These are phyloP conservation scores for Sophora flavescens DNA, from an alignment of 306 rosid genomes.

Conservation along the genomic window DNA sequence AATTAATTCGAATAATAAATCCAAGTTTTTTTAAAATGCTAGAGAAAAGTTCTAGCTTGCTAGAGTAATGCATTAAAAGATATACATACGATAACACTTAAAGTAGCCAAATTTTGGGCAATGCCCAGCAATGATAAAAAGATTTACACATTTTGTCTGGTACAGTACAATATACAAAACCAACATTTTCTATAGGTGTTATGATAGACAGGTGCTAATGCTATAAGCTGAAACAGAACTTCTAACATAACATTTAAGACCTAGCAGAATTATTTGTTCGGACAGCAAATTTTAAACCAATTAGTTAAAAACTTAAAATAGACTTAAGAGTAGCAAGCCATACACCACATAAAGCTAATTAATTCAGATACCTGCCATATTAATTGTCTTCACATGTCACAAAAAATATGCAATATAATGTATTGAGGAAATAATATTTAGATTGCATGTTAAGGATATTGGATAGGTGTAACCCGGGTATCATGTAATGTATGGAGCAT, in stretches of 20 bases:
- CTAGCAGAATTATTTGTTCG: neutral
- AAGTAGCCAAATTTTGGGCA: slow-evolving; percentile 6
- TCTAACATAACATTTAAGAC: neutral
- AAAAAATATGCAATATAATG: neutral
- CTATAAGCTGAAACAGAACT: neutral
- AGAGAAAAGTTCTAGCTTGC: slow-evolving; percentile 18
- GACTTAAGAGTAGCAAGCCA: neutral
- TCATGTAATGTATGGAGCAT: neutral
- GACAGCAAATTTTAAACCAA: neutral
- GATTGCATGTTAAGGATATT: neutral
- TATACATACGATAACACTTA: neutral
- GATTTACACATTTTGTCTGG: neutral
- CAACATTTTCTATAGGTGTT: neutral
- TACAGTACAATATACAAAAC: neutral
- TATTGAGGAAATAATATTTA: neutral
- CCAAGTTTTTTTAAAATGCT: slow-evolving; percentile 20
- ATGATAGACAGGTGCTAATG: neutral
- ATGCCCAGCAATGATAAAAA: neutral
- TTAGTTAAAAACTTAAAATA: neutral
- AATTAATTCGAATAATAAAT: slow-evolving; percentile 25
- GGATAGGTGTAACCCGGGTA: neutral
- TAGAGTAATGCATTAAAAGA: neutral
- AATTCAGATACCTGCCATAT: neutral
- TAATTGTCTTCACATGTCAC: neutral
- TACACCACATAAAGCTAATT: neutral